A percentile compares a stretch with the other conserved stretches of the same genome.
Conservation (phyloP, 1,139 yeast genomes). For the Lodderomyces parapsilosis region DNA sequence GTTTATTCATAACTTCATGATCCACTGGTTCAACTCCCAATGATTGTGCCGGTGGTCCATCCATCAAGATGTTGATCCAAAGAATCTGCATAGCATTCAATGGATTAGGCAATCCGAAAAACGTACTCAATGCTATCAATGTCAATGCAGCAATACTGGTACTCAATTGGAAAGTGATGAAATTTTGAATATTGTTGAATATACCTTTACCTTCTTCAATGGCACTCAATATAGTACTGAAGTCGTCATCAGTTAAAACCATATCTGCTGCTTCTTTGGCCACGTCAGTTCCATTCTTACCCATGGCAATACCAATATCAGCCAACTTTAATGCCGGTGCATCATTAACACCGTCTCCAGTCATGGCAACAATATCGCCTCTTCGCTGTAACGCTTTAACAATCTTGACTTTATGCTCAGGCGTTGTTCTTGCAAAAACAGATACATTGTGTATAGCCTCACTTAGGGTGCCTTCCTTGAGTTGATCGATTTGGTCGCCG, state of each 20-base stretch:
- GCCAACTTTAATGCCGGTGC: conserved; percentile 98
- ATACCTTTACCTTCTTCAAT: conserved; percentile 97
- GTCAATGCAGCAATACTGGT: conserved; percentile 95
- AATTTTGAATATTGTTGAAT: conserved; percentile 89
- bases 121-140: conserved; percentile 80
- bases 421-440: conserved; percentile 94
- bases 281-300: conserved; percentile 94
- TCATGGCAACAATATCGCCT: conserved; percentile 98
- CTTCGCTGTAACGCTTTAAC: conserved; percentile 88
- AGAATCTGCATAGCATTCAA: conserved; percentile 96
- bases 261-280: conserved; percentile 98
- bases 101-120: conserved; percentile 91
- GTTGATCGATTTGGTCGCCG: conserved; percentile 75
- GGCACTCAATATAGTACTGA: conserved; percentile 86
- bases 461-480: conserved; percentile 69
- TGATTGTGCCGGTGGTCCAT: conserved; percentile 98
- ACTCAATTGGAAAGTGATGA: conserved; percentile 89
- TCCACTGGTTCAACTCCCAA: conserved; percentile 97
- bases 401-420: conserved; percentile 90
- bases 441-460: conserved; percentile 78
- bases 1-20: conserved; percentile 89
- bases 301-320: conserved; percentile 97
- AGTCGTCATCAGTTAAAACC: conserved; percentile 96
- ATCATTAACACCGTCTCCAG: conserved; percentile 98
- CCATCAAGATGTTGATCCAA: conserved; percentile 97